phyloP scores from a whole-genome alignment of 192 early-diverging fungal genomes.

The Coemansia nantahalensis region DNA sequence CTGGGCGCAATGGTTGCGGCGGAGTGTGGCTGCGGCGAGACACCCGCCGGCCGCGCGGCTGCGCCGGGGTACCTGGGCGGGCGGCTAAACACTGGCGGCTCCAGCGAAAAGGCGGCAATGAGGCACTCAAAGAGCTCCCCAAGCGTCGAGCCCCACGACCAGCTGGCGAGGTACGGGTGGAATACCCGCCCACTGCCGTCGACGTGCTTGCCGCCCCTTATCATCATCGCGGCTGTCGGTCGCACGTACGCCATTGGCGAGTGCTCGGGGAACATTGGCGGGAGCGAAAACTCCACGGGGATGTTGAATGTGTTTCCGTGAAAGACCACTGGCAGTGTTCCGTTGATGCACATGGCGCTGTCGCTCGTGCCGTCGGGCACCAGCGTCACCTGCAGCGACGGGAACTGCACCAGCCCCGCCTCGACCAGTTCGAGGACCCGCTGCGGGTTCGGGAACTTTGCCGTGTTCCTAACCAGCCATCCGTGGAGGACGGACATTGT shows the following conservation, averaged over 20 bases:
- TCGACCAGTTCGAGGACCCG: constrained; percentile 25
- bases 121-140: constrained; percentile 24
- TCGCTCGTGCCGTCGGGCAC: constrained; percentile 43
- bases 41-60: constrained; percentile 9
- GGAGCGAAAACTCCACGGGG: constrained; percentile 86
- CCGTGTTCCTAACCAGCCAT: too few species aligned
- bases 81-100: constrained; percentile 48
- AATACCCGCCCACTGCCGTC: constrained; percentile 77
- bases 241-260: constrained; percentile 84
- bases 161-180: constrained; percentile 79
- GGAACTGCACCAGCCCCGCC: constrained; percentile 26
- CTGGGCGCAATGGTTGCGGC: too few species aligned
- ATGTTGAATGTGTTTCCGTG: constrained; percentile 84
- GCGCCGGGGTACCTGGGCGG: constrained; percentile 24
- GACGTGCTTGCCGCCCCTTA: constrained; percentile 79
- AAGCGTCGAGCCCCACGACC: constrained; percentile 52
- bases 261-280: constrained; percentile 72
- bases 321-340: constrained; percentile 85
- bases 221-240: constrained; percentile 85
- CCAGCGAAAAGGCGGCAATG: constrained; percentile 46
- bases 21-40: not conserved
- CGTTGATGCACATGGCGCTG: constrained; percentile 78
- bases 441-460: constrained; percentile 40
- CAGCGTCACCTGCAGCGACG: constrained; percentile 39
- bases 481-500: too few species aligned